Evolutionary conservation across 1,284 basidiomycete species (phyloP), one percentile per base, ranked within the genome.

Genomic region (Cryptococcus sp.): DNA sequence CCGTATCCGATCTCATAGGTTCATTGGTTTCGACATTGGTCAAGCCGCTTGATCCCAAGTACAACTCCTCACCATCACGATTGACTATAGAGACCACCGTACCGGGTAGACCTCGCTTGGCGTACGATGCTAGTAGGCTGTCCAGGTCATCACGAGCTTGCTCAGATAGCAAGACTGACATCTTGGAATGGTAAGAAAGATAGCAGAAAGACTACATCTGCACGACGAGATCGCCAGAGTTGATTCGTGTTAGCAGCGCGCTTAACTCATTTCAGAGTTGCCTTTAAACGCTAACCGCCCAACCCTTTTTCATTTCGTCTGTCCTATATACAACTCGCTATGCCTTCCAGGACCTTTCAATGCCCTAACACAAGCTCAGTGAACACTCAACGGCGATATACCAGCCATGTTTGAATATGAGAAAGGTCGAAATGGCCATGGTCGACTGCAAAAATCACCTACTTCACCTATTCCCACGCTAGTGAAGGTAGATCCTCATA

Each of bases 401-500:
- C 36, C 36, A 39, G 18, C 18, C 36, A 39, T 4, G 14, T 7
- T 14, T 5, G 36, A 39, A 39, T 16, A 7, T 5, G 4, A 4
- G 36, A 39, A 39, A 4, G 36, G 36, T 39, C 7, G 4, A 19
- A 39, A 39, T 19, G 36, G 36, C 4, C 5, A 7, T 39, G 36
- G 36, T 4, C 5, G 18, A 7, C 14, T 7, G 7, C 5, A 16
- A 4, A 16, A 16, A 19, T 16, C 18, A n/a, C 36, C 16, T 4
- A 4, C 7, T 19, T 7, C 16, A 19, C 7, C 36, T 42, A 57
- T 61, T 28, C 60, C 58, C 3, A 66, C 64, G 4, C 47, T 66
- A 14, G 48, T 63, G 4, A 24, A 42, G 2, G 58, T 76, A 48
- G 63, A 72, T 54, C 66, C 65, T 1, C 52, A 53, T 39, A 50